Conservation (phyloP, 352 stramenopile genomes). For the Pythium oligandrum region DNA sequence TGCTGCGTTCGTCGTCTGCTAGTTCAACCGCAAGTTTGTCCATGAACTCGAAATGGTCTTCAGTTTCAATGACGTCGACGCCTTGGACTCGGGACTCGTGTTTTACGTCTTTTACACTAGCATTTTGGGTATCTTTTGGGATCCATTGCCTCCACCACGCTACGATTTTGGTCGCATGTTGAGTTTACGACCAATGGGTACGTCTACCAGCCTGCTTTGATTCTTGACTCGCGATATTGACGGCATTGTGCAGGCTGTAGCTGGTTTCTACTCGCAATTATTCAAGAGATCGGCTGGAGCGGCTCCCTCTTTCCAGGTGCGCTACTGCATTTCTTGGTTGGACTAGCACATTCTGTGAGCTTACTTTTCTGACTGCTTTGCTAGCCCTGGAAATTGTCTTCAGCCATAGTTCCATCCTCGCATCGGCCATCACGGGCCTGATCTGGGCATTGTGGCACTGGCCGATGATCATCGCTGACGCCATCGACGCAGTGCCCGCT, state of each 20-base stretch:
- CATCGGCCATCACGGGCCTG: constrained; percentile 77
- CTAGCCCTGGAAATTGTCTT: constrained; percentile 85
- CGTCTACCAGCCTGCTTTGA: constrained; percentile 2
- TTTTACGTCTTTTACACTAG: constrained; percentile 87
- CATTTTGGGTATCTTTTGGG: constrained; percentile 82
- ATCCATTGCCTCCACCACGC: constrained; percentile 70
- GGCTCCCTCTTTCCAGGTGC: constrained; percentile 83
- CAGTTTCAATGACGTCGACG: constrained; percentile 84
- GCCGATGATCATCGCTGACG: constrained; percentile 87
- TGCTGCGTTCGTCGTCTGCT: neutral
- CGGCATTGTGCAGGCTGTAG: constrained; percentile 52
- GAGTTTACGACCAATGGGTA: constrained; percentile 56
- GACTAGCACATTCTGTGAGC: neutral
- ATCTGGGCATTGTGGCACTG: constrained; percentile 85
- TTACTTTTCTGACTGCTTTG: constrained; percentile 3
- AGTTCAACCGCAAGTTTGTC: constrained; percentile 86
- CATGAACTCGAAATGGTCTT: constrained; percentile 85
- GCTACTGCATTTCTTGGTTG: neutral
- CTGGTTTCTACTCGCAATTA: constrained; percentile 77
- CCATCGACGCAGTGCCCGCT: constrained; percentile 60
- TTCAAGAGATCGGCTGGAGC: constrained; percentile 86
- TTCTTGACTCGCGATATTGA: constrained; percentile 7
- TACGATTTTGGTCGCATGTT: constrained; percentile 81
- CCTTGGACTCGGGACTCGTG: constrained; percentile 77
- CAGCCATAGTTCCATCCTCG: constrained; percentile 82